These are phyloP conservation scores for Carex kokanica DNA, from an alignment of 176 grass and related monocot species.

Conservation along the genomic window DNA sequence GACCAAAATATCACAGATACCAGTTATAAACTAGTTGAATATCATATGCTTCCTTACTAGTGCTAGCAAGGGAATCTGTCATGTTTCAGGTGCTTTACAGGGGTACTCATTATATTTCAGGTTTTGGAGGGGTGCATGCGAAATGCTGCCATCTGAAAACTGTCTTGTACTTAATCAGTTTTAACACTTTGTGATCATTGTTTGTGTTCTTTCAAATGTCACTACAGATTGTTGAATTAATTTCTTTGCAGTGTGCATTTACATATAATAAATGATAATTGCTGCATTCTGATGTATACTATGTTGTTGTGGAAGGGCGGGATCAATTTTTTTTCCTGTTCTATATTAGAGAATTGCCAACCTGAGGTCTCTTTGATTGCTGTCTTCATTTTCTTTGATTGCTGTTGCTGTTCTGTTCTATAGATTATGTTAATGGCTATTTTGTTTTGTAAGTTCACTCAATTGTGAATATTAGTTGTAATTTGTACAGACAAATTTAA, in stretches of 20 bases:
- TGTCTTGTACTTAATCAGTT: constrained; percentile 10
- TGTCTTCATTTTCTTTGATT: background rate
- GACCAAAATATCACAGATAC: background rate
- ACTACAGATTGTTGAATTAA: background rate
- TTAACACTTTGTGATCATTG: background rate
- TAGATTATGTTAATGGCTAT: background rate
- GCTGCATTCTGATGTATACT: background rate
- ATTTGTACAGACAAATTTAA: background rate
- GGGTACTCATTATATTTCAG: background rate
- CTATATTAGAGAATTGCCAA: background rate
- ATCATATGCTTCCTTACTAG: background rate
- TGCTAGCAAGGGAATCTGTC: background rate
- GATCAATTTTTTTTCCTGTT: background rate
- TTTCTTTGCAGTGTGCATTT: background rate
- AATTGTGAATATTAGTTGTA: background rate
- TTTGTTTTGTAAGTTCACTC: background rate
- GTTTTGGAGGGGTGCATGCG: background rate
- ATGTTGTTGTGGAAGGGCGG: background rate
- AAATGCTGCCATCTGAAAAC: background rate
- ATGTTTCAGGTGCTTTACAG: background rate
- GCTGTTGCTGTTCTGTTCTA: no score
- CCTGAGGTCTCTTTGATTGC: background rate
- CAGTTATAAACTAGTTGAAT: background rate
- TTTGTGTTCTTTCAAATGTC: background rate
- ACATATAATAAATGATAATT: background rate